phyloP scores from a whole-genome alignment of 2,329 filamentous ascomycete genomes.

The Parastagonospora nodorum region DNA sequence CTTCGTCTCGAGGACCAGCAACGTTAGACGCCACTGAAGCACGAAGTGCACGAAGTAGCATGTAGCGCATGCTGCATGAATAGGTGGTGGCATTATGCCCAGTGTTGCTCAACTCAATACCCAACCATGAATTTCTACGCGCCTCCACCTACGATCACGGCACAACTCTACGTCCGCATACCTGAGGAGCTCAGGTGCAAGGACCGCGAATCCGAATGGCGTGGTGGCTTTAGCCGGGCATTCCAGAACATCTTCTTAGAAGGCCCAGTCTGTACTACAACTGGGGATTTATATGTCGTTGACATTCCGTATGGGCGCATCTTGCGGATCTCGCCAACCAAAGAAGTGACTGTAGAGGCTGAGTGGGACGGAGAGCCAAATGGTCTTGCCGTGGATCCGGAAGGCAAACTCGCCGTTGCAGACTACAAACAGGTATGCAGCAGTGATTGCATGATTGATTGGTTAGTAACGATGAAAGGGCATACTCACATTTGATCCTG shows the following conservation, averaged over 20 bases:
- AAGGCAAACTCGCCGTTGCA: constrained; percentile 46
- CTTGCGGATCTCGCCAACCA: constrained; percentile 38
- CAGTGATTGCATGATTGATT: neutral
- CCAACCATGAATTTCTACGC: constrained; percentile 46
- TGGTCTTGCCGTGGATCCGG: constrained; percentile 40
- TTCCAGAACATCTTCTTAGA: constrained; percentile 51
- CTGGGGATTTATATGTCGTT: constrained; percentile 46
- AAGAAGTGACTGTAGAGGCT: constrained; percentile 37
- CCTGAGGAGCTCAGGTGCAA: constrained; percentile 39
- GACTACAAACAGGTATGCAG: constrained; percentile 50
- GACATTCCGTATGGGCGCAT: constrained; percentile 51
- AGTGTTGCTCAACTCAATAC: neutral
- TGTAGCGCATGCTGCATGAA: too few relatives aligned
- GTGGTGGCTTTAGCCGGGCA: constrained; percentile 41
- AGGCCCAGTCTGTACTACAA: constrained; percentile 40
- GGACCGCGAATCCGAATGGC: constrained; percentile 44
- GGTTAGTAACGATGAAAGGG: constrained; percentile 31
- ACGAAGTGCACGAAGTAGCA: too few relatives aligned
- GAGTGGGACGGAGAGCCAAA: constrained; percentile 52
- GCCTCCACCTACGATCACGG: constrained; percentile 38
- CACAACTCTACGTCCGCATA: constrained; percentile 45
- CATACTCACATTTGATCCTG: constrained; percentile 45
- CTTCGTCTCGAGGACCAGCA: too few relatives aligned
- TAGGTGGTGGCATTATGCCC: neutral
- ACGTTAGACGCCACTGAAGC: too few relatives aligned